A percentile compares a stretch with the other conserved stretches of the same genome.
Conservation (phyloP, 2,329 filamentous ascomycete genomes). For the Claviceps fusiformis region DNA sequence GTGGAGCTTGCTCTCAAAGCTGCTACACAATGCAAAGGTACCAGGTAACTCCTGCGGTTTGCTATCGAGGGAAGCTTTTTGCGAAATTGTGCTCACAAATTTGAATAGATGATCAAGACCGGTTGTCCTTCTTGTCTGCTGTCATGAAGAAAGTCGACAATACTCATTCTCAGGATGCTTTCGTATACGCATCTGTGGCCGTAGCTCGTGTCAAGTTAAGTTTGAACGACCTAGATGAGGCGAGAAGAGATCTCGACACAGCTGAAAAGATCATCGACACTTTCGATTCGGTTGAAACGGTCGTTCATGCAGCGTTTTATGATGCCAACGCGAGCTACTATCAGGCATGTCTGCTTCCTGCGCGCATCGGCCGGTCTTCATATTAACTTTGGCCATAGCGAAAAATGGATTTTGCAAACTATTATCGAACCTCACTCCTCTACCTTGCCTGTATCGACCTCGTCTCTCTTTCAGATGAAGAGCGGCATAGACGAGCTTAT, state of each 20-base stretch:
- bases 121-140: slow-evolving; percentile 69
- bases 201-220: slow-evolving; percentile 78
- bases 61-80: background rate
- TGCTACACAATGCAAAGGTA: slow-evolving; percentile 70
- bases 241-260: slow-evolving; percentile 73
- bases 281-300: slow-evolving; percentile 89
- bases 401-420: slow-evolving; percentile 85
- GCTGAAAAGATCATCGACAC: slow-evolving; percentile 79
- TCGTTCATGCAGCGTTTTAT: slow-evolving; percentile 95
- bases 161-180: slow-evolving; percentile 84
- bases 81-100: slow-evolving; percentile 1
- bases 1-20: slow-evolving; percentile 82
- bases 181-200: slow-evolving; percentile 85
- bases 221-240: slow-evolving; percentile 65
- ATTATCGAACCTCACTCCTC: slow-evolving; percentile 94
- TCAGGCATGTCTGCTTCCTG: slow-evolving; percentile 36
- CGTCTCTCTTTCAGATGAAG: slow-evolving; percentile 54
- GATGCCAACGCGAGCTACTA: slow-evolving; percentile 91
- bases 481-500: slow-evolving; percentile 75
- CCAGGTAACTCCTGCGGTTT: background rate
- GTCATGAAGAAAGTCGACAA: slow-evolving; percentile 84
- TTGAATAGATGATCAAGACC: slow-evolving; percentile 67
- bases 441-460: slow-evolving; percentile 95
- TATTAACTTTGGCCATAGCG: slow-evolving; percentile 20
- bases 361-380: background rate